phyloP scores from a whole-genome alignment of 306 rosid species.

The Pachyrhizus erosus region DNA sequence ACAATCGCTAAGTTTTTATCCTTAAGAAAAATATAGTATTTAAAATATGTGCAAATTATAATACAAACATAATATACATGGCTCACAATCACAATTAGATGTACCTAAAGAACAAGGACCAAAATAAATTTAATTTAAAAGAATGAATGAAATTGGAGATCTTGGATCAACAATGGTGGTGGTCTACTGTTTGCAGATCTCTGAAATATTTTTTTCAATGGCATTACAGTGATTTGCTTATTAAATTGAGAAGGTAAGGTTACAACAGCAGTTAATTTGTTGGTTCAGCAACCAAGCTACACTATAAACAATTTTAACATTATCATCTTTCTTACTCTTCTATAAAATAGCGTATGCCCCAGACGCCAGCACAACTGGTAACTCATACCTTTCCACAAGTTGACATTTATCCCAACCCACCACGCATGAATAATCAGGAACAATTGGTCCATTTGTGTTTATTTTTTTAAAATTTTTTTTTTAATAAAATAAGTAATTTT shows the following conservation, averaged over 20 bases:
- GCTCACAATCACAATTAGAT: background rate
- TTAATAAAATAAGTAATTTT: too few relatives aligned
- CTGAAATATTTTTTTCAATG: background rate
- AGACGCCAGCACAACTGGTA: too few relatives aligned
- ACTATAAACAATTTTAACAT: background rate
- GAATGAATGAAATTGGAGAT: background rate
- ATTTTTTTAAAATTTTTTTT: too few relatives aligned
- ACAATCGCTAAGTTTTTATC: too few relatives aligned
- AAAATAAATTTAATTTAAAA: too few relatives aligned
- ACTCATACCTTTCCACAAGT: background rate
- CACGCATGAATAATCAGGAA: background rate
- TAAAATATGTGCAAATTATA: too few relatives aligned
- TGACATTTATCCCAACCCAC: slow-evolving; percentile 28
- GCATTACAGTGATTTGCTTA: background rate
- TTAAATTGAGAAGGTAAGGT: background rate
- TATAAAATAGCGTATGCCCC: too few relatives aligned
- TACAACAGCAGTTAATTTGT: background rate
- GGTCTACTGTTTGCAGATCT: too few relatives aligned
- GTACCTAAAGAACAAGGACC: background rate
- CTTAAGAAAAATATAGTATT: too few relatives aligned
- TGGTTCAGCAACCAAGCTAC: background rate
- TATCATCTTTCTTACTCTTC: background rate
- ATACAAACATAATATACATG: background rate
- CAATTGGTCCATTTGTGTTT: too few relatives aligned
- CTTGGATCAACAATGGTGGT: too few relatives aligned